These are phyloP conservation scores for Boletellus deceptivus DNA, from an alignment of 1,284 basidiomycete genomes.

Conservation along the genomic window DNA sequence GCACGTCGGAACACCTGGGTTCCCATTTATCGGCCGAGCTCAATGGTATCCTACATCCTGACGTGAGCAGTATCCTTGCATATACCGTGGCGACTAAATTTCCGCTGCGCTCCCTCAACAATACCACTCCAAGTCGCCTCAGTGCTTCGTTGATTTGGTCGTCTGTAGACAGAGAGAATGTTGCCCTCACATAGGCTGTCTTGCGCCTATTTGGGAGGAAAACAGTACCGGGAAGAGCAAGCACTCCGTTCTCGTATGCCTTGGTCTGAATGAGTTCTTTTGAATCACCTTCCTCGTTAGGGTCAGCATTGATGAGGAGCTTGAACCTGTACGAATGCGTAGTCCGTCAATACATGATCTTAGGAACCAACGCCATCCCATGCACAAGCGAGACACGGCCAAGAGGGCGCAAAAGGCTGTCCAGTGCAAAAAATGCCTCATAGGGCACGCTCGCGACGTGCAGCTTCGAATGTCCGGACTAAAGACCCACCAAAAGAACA, in stretches of 20 bases:
- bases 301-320: constrained; percentile 43
- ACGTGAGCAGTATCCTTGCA: not conserved
- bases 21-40: constrained; percentile 1
- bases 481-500: constrained; percentile 80
- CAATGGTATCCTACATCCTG: constrained; percentile 8
- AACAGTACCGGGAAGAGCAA: constrained; percentile 81
- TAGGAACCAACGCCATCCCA: constrained; percentile 8
- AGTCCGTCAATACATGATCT: constrained; percentile 15
- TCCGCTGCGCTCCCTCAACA: constrained; percentile 46
- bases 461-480: constrained; percentile 16
- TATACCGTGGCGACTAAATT: constrained; percentile 7
- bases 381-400: constrained; percentile 4
- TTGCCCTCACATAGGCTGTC: constrained; percentile 74
- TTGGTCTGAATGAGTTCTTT: constrained; percentile 74
- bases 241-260: constrained; percentile 79
- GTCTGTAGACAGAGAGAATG: constrained; percentile 75
- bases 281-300: constrained; percentile 65
- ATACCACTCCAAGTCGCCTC: constrained; percentile 60
- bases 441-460: constrained; percentile 8
- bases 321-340: constrained; percentile 55
- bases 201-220: constrained; percentile 73
- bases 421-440: constrained; percentile 7
- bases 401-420: constrained; percentile 5
- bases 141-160: constrained; percentile 76
- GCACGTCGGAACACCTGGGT: not conserved